Evolutionary conservation across 2,329 filamentous ascomycete genomes (phyloP), one percentile per base, ranked within the genome.

Genomic region (Cercospora beticola): DNA sequence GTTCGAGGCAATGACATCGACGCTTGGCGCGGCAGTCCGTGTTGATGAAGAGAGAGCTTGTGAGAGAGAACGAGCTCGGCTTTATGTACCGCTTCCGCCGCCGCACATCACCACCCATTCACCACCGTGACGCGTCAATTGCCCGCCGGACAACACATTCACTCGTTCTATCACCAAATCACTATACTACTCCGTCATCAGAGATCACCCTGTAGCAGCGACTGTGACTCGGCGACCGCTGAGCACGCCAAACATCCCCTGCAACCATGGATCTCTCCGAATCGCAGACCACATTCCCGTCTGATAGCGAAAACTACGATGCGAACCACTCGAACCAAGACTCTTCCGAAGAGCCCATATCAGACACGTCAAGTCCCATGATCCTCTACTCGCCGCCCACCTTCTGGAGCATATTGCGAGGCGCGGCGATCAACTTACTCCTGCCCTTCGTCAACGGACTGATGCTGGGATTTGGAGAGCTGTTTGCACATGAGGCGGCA

Each of bases 391-490:
- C 89, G 72, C 93, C 94, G 3, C 94, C 95, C 2, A 96, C 93
- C 0, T 76, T 96, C 56, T 97, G 92, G 92, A 89, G 92, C 9
- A 80, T 99, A 71, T 73, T 97, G 65, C 89, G 94, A 65, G 93
- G 95, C 43, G 92, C 93, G 16, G 93, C 94, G 5, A 99, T 99
- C 82, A 99, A 99, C 79, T 84, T 99, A n/a, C 76, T 99, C 1
- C 82, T 99, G 21, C 95, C 95, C 0, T 99, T 99, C 77, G 88
- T 99, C 77, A 99, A 99, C 82, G 95, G 95, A 58, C 87, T 99
- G 85, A 99, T 99, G 95, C 83, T 99, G 76, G 95, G 95, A 2
- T 97, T 99, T 77, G 95, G 95, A 74, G 95, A 99, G 83, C 83
- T 99, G 62, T 94, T 99, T 80, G 95, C 95, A 65, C 95, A 99